phyloP scores from a whole-genome alignment of 192 early-diverging fungal species.

The Linnemannia exigua region DNA sequence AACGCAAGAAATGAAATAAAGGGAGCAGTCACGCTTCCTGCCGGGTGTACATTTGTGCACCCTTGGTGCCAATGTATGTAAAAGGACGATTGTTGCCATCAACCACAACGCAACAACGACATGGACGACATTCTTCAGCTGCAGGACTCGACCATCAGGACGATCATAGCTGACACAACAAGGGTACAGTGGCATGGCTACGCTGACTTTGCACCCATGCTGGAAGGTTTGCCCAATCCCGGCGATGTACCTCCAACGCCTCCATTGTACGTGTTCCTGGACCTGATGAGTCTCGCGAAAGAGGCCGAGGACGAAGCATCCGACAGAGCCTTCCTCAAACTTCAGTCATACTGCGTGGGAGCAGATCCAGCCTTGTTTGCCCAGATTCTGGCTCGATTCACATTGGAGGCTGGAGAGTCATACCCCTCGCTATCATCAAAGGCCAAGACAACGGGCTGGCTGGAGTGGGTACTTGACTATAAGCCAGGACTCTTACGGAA shows the following conservation, averaged over 20 bases:
- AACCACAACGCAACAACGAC: not conserved
- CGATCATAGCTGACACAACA: conserved; percentile 27
- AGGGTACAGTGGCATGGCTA: conserved; percentile 38
- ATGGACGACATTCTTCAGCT: conserved; percentile 36
- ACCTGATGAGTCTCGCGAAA: conserved; percentile 18
- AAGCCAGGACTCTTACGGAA: conserved; percentile 37
- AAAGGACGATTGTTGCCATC: not conserved
- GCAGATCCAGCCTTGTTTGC: conserved; percentile 27
- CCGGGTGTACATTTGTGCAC: too few species aligned
- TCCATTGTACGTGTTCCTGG: conserved; percentile 7
- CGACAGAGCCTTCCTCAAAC: conserved; percentile 5
- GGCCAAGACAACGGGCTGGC: conserved; percentile 23
- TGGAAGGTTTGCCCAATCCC: conserved; percentile 16
- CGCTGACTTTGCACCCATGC: conserved; percentile 22
- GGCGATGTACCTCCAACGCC: conserved; percentile 11
- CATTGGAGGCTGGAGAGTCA: conserved; percentile 19
- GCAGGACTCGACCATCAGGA: conserved; percentile 22
- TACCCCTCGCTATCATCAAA: conserved; percentile 20
- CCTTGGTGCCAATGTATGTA: too few species aligned
- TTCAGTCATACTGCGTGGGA: conserved; percentile 30
- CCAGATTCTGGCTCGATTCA: conserved; percentile 19
- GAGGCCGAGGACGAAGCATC: conserved; percentile 42
- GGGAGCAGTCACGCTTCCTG: too few species aligned
- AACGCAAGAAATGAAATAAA: too few species aligned
- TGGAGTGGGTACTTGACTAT: conserved; percentile 33